phyloP scores from a whole-genome alignment of 768 basidiomycete genomes.

The Hericium erinaceus region DNA sequence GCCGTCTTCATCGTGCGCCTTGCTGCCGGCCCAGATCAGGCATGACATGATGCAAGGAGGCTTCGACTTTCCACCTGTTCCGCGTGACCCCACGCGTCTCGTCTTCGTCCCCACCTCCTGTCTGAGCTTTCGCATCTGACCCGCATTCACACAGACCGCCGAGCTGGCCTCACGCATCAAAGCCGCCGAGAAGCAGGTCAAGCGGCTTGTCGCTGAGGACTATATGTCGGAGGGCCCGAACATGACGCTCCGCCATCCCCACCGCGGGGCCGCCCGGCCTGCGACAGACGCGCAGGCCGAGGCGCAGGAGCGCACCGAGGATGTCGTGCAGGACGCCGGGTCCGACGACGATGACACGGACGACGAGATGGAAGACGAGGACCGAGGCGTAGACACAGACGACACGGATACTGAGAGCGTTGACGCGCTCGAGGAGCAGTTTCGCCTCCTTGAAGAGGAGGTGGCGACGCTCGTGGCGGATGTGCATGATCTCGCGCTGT shows the following conservation, averaged over 20 bases:
- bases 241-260: conserved; percentile 3
- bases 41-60: too few relatives aligned
- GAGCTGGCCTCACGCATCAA: conserved; percentile 78
- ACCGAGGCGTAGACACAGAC: conserved; percentile 37
- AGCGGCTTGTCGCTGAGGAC: conserved; percentile 63
- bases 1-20: too few relatives aligned
- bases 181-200: conserved; percentile 74
- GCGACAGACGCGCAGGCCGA: conserved; percentile 14
- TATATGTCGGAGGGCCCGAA: conserved; percentile 10
- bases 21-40: too few relatives aligned
- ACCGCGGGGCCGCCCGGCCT: conserved; percentile 10
- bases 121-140: not conserved
- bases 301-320: conserved; percentile 31
- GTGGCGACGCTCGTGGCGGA: conserved; percentile 92
- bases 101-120: not conserved
- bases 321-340: conserved; percentile 43
- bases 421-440: conserved; percentile 77
- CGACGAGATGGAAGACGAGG: conserved; percentile 46
- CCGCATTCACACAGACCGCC: conserved; percentile 41
- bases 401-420: conserved; percentile 44
- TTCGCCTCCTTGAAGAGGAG: conserved; percentile 84
- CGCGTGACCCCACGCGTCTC: not conserved
- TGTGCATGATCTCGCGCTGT: conserved; percentile 83
- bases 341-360: conserved; percentile 58
- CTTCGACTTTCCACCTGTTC: not conserved